Base-by-base conservation (phyloP, 176 grass and related monocot genomes). In the Phyllostachys edulis region DNA sequence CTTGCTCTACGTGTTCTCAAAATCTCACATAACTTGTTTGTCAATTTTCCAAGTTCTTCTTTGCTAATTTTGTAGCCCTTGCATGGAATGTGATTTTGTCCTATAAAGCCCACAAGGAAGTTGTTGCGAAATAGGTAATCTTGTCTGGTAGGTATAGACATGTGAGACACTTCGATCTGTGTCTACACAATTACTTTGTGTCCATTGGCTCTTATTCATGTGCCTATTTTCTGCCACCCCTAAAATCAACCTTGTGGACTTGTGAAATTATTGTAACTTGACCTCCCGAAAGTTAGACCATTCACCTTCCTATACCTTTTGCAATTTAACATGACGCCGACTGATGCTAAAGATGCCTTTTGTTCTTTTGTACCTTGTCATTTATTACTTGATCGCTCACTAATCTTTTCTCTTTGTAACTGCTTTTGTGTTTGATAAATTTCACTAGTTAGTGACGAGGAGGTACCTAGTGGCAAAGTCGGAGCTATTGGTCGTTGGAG, bases 331-430 rank as follows among this genome's bases (percentile, higher is more conserved):
- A 84, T 13, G 70, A 84, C 18, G 1, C 18, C 3, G 44, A 75
- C 59, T 52, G 57, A 34, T 29, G 70, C 20, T 65, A 75, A 83
- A 84, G 70, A 9, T 63, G 81, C 12, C 2, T 37, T 63, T 39
- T 75, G 59, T 84, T 75, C 57, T 63, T 75, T 75, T 36, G 46
- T 82, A 63, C 16, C 23, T 63, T 44, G 75, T 63, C 36, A 26
- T 77, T 77, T n/a, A 9, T 77, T 17, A 13, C 7, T 44, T 20
- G 23, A 62, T 62, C n/a, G 27, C 42, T 17, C 18, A 17, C 60
- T 65, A 18, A 65, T 47, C 26, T 27, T 44, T 41, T 20, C 3
- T 1, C 42, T 52, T 75, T n/a, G 17, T 29, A 63, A 32, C 42
- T 0, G 41, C 50, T 79, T 15, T 27, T 49, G 60, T 60, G 13